Conservation (phyloP, 371 early-diverging fungal species). For the Mucor lusitanicus region DNA sequence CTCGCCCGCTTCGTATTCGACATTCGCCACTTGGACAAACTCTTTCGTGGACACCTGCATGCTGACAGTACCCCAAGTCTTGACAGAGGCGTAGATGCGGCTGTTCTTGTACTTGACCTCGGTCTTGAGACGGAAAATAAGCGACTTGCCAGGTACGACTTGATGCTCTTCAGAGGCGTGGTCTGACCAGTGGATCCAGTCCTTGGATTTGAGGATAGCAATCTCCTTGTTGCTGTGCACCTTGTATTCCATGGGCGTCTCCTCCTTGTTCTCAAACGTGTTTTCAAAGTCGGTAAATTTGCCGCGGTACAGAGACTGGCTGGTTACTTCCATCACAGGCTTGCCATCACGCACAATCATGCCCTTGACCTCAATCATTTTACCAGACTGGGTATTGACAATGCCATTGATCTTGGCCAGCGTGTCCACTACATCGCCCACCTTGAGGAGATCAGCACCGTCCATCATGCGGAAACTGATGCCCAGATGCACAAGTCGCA, state of each 20-base stretch:
- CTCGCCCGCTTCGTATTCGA: slow-evolving; percentile 78
- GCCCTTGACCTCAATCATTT: slow-evolving; percentile 90
- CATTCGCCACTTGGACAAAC: slow-evolving; percentile 80
- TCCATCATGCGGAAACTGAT: slow-evolving; percentile 92
- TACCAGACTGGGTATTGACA: slow-evolving; percentile 85
- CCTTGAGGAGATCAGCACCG: slow-evolving; percentile 74
- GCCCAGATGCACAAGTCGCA: slow-evolving; percentile 90
- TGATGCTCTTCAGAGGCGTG: slow-evolving; percentile 60
- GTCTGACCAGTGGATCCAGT: slow-evolving; percentile 85
- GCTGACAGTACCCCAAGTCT: slow-evolving; percentile 80
- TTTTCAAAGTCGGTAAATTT: slow-evolving; percentile 79
- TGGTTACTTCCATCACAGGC: slow-evolving; percentile 76
- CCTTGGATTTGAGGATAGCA: slow-evolving; percentile 88
- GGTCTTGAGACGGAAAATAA: slow-evolving; percentile 86
- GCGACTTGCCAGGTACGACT: slow-evolving; percentile 67
- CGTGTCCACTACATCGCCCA: slow-evolving; percentile 86
- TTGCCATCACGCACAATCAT: slow-evolving; percentile 62
- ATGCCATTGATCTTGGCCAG: slow-evolving; percentile 76
- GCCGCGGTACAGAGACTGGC: slow-evolving; percentile 93
- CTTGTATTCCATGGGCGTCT: slow-evolving; percentile 81
- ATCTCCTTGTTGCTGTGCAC: slow-evolving; percentile 78
- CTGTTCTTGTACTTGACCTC: slow-evolving; percentile 79
- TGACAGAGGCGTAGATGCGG: slow-evolving; percentile 65
- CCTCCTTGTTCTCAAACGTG: slow-evolving; percentile 83
- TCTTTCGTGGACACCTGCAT: slow-evolving; percentile 87